Evolutionary conservation across 306 rosid species (phyloP), one percentile per base, ranked within the genome.

Genomic region (Lathyrus oleraceus): DNA sequence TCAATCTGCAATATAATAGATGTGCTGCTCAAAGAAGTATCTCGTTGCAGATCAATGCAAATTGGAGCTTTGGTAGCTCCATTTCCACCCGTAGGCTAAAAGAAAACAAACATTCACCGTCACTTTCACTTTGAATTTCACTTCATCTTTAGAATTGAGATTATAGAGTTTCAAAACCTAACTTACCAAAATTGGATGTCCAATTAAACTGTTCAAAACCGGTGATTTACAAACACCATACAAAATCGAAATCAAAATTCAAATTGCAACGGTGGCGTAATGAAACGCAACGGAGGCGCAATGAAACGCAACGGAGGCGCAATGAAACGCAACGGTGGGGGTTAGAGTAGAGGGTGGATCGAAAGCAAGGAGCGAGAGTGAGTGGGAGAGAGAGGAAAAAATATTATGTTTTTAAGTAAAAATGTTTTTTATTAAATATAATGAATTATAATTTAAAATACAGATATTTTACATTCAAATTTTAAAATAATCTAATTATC

Each of bases 41-140:
- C 98, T 62, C 90, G 82, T 87, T 87, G 98, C 69, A 94, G 85
- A 84, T 90, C 96, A 71, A 94, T 87, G 82, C 87, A 81, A 65
- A 94, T 90, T 30, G 96, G 98, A 76, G 97, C 96, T 5, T 97
- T 88, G 1, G 98, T 94, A 66, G 97, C 98, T 62, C 98, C 97
- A 74, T 88, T 94, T 76, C 90, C 97, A 67, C 97, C 97, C 2
- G 96, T 94, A 62, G 97, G 98, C 98, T 94, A 87, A 20, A 25
- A 82, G 40, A 36, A 59, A 25, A 67, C 32, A 72, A 81, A 54
- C 32, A 13, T 16, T 32, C 58, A 58, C 25, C 25, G 40, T 67
- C 36, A 76, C 4, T 66, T 66, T 20, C 30, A 65, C 36, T 4
- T 32, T 9, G 35, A 35, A 72, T 56, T 58, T 56, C 68, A 65